Evolutionary conservation across 140 eudicot genomes (phyloP).

Genomic region (Anethum foeniculum): DNA sequence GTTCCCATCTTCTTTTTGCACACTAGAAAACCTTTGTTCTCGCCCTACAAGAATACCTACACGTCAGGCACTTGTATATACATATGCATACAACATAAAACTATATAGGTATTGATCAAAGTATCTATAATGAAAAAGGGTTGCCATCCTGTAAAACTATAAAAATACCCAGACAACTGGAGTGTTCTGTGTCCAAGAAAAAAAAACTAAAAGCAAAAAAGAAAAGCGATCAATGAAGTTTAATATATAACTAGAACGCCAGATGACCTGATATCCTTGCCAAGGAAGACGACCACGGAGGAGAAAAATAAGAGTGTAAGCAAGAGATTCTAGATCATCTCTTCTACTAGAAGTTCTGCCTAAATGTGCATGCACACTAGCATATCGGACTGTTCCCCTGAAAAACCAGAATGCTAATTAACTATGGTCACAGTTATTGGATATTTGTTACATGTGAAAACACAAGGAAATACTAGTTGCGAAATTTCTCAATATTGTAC

Average conservation of each 20-base stretch:
- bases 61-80: conserved; percentile 1
- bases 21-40: conserved; percentile 78
- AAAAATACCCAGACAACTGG: neutral
- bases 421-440: neutral
- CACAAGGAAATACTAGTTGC: neutral
- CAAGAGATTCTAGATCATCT: conserved; percentile 92
- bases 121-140: neutral
- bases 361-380: conserved; percentile 93
- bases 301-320: conserved; percentile 84
- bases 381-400: conserved; percentile 95
- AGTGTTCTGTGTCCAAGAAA: neutral
- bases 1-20: conserved; percentile 95
- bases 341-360: conserved; percentile 93
- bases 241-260: neutral
- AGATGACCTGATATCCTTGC: conserved; percentile 93
- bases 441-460: neutral
- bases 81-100: neutral
- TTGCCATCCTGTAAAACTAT: neutral
- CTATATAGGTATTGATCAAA: neutral
- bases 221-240: neutral
- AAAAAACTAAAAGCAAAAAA: neutral
- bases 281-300: conserved; percentile 91
- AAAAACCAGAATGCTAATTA: conserved; percentile 4
- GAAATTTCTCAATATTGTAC: conserved; percentile 19
- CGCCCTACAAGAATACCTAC: conserved; percentile 52